Evolutionary conservation across 2,329 filamentous ascomycete species (phyloP), one percentile per base, ranked within the genome.

Genomic region (Monosporascus sp.): DNA sequence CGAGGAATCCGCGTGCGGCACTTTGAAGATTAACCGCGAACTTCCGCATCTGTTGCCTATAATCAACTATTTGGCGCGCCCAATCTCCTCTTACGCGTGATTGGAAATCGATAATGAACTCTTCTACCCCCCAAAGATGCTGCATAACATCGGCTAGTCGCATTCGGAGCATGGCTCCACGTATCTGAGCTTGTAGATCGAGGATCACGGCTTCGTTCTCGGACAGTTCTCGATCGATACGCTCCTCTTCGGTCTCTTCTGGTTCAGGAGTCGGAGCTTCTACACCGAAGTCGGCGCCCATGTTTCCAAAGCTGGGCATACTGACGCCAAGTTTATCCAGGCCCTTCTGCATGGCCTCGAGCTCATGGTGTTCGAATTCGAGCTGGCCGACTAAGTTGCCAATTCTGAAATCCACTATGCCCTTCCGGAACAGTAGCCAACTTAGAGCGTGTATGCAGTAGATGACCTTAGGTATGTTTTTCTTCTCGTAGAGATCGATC

Each of bases 401-500:
- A 65, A 99, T 99, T 8, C 92, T 86, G 70, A 99, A 97, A 66
- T 92, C 88, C 40, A 97, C 88, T 58, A 97, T 91, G 1, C 94
- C 93, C 69, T 97, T 94, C 48, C 94, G 87, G 71, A 90, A 97
- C 11, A 99, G 78, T n/a, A 99, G 79, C 91, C 93, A 99, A 68
- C 93, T 97, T 18, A 99, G 77, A 0, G 94, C 94, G 65, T 99
- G 94, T 50, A 99, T 94, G 68, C 94, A 99, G 74, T 99, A 96
- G 57, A 99, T 99, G 68, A 97, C 95, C 71, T 97, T 99, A 4
- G 94, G 94, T 1, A 97, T 95, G 65, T 99, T 99, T 74, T 99
- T 99, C 78, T 97, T 99, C 72, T 99, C 95, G 75, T 99, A 99
- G 14, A 99, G 75, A 71, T 99, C 94, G 59, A 97, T 96, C 46